Conservation (phyloP, 2,329 filamentous ascomycete species). For the Fusarium sublunatum region DNA sequence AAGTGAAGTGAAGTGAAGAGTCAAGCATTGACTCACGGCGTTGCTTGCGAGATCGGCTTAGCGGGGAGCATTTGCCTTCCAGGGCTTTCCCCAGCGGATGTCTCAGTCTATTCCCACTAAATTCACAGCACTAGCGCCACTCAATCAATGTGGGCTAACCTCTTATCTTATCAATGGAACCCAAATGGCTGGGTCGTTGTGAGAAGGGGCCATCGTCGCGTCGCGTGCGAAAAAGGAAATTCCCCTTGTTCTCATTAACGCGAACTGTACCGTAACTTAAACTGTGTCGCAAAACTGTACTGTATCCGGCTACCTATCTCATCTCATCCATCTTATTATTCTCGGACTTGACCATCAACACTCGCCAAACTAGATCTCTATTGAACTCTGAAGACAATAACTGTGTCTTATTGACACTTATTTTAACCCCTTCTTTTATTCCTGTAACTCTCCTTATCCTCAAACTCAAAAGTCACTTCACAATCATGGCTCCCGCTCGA, state of each 20-base stretch:
- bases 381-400: not conserved
- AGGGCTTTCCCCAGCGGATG: slow-evolving; percentile 15
- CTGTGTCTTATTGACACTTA: slow-evolving; percentile 7
- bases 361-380: slow-evolving; percentile 4
- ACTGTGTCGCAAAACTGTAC: slow-evolving; percentile 31
- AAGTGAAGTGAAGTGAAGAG: slow-evolving; percentile 1
- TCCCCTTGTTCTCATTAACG: slow-evolving; percentile 30
- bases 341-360: slow-evolving; percentile 20
- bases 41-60: slow-evolving; percentile 25
- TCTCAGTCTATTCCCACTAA: slow-evolving; percentile 9
- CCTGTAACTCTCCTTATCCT: slow-evolving; percentile 30
- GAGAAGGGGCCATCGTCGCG: slow-evolving; percentile 25
- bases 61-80: slow-evolving; percentile 6
- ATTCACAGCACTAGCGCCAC: not conserved
- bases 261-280: slow-evolving; percentile 16
- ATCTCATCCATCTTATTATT: slow-evolving; percentile 23
- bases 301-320: slow-evolving; percentile 19
- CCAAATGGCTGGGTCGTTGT: not conserved
- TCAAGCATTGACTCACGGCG: slow-evolving; percentile 21
- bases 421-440: slow-evolving; percentile 6
- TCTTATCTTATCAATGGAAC: slow-evolving; percentile 35
- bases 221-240: slow-evolving; percentile 22
- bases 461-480: slow-evolving; percentile 25
- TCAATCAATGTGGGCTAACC: not conserved
- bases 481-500: slow-evolving; percentile 57